Conservation (phyloP, 2,329 filamentous ascomycete species). For the Zymoseptoria passerinii region DNA sequence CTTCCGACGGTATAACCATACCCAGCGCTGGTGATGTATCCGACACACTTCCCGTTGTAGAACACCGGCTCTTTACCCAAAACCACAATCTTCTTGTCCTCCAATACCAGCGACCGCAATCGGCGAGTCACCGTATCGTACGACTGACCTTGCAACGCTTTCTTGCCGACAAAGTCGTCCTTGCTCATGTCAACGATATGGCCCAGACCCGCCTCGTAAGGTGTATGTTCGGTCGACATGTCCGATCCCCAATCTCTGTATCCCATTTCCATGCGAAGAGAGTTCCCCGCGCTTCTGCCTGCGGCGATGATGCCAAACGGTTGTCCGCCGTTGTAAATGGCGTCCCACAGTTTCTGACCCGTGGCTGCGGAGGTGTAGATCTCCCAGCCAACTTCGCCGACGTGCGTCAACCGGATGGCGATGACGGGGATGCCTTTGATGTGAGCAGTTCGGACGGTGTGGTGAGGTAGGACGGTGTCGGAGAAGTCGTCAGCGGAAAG, state of each 20-base stretch:
- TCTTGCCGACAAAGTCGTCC: conserved; percentile 44
- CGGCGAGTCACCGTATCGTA: conserved; percentile 30
- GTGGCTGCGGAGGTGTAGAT: conserved; percentile 53
- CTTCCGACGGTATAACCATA: conserved; percentile 53
- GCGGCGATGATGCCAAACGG: conserved; percentile 50
- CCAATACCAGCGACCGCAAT: conserved; percentile 45
- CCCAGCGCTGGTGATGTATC: conserved; percentile 54
- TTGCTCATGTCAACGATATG: conserved; percentile 44
- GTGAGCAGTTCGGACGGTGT: conserved; percentile 41
- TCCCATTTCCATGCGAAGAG: conserved; percentile 52
- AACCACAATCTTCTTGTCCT: conserved; percentile 50
- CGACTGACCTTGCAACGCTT: conserved; percentile 39
- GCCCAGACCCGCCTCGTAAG: conserved; percentile 50
- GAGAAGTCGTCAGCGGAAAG: conserved; percentile 41
- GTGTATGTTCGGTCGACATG: conserved; percentile 53
- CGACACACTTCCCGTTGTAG: conserved; percentile 37
- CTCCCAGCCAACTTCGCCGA: conserved; percentile 57
- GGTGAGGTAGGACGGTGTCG: conserved; percentile 42
- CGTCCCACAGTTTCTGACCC: conserved; percentile 52
- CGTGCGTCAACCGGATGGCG: conserved; percentile 49
- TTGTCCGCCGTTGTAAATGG: conserved; percentile 47
- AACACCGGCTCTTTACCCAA: conserved; percentile 57
- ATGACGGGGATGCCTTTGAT: conserved; percentile 51
- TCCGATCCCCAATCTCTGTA: conserved; percentile 51
- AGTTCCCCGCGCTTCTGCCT: conserved; percentile 50